Conservation (phyloP, 1,284 basidiomycete species). For the Sphagnurus paluster region DNA sequence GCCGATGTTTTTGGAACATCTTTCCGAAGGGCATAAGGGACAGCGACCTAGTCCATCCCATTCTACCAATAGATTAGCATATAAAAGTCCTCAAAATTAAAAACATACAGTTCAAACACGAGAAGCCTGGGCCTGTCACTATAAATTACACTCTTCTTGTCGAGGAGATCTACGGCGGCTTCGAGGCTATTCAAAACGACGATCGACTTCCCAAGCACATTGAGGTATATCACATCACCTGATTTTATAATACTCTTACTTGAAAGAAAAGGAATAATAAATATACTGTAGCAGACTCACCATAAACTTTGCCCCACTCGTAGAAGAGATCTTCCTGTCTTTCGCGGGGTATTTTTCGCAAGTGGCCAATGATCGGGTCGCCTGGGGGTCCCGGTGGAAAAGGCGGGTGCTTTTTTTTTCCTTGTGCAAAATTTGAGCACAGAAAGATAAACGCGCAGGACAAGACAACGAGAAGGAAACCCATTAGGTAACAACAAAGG, state of each 20-base stretch:
- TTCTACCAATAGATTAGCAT: no score
- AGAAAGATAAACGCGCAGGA: no score
- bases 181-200: slow-evolving; percentile 31
- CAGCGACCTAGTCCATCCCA: no score
- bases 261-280: not conserved
- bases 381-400: slow-evolving; percentile 8
- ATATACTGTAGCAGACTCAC: slow-evolving; percentile 8
- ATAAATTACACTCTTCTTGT: slow-evolving; percentile 31
- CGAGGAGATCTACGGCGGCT: slow-evolving; percentile 30
- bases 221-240: slow-evolving; percentile 25
- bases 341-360: slow-evolving; percentile 5
- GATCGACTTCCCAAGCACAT: slow-evolving; percentile 25
- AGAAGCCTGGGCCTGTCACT: slow-evolving; percentile 19
- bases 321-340: no score
- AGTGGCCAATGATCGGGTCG: slow-evolving; percentile 6
- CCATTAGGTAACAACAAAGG: no score
- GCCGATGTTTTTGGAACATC: no score
- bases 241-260: not conserved
- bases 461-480: no score
- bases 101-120: slow-evolving; percentile 12
- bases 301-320: slow-evolving; percentile 5
- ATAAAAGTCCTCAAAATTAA: no score
- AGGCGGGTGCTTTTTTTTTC: not conserved
- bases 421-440: no score
- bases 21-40: no score